phyloP scores from a whole-genome alignment of 805 yeast genomes.

The Monosporozyma unispora region DNA sequence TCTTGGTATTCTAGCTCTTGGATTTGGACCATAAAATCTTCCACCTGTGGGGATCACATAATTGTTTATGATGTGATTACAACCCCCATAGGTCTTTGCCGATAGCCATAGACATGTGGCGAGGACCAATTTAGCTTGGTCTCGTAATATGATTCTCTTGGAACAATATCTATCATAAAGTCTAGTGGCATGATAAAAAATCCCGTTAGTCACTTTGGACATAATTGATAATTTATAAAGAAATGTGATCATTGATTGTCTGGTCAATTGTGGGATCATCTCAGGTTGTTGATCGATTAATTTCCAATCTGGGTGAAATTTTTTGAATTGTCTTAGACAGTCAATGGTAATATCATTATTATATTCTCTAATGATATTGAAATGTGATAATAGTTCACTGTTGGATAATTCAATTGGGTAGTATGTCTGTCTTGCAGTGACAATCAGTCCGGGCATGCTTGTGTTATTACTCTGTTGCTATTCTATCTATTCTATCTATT shows the following conservation, averaged over 20 bases:
- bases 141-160: conserved; percentile 70
- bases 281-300: conserved; percentile 86
- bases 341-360: conserved; percentile 39
- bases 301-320: conserved; percentile 44
- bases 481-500: not conserved
- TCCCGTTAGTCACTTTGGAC: conserved; percentile 56
- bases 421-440: conserved; percentile 38
- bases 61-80: conserved; percentile 54
- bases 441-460: conserved; percentile 25
- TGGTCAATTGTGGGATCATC: conserved; percentile 53
- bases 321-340: conserved; percentile 30
- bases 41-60: conserved; percentile 46
- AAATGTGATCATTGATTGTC: conserved; percentile 73
- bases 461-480: not conserved
- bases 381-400: conserved; percentile 42
- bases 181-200: conserved; percentile 58
- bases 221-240: conserved; percentile 55
- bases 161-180: conserved; percentile 89
- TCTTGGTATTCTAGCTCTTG: conserved; percentile 66
- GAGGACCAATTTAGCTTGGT: conserved; percentile 83
- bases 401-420: conserved; percentile 44
- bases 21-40: conserved; percentile 58
- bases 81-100: conserved; percentile 70
- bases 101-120: conserved; percentile 92
- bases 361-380: conserved; percentile 40